Conservation (phyloP, 306 rosid genomes). For the Begonia loranthoides region DNA sequence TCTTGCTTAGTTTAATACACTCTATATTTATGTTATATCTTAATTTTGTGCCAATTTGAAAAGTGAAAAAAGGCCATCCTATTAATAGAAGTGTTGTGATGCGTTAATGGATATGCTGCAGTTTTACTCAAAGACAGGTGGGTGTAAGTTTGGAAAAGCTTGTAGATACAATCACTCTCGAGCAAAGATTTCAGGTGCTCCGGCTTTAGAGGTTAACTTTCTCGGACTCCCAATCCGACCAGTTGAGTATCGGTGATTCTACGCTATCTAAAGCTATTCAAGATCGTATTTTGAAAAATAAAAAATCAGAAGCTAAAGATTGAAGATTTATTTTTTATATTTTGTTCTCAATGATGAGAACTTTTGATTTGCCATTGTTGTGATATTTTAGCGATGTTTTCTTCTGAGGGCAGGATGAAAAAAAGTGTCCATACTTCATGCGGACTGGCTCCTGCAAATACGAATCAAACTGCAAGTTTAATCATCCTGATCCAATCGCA, state of each 20-base stretch:
- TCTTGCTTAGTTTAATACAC: background rate
- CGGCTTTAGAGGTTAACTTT: slow-evolving; percentile 55
- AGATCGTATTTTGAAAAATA: no score
- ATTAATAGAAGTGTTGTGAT: no score
- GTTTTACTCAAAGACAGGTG: slow-evolving; percentile 78
- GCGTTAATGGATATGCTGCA: slow-evolving; percentile 29
- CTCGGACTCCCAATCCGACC: slow-evolving; percentile 80
- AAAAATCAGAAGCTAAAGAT: no score
- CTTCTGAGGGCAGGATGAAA: slow-evolving; percentile 56
- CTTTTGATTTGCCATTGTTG: slow-evolving; percentile 1
- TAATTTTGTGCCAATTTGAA: slow-evolving; percentile 5
- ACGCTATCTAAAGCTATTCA: no score
- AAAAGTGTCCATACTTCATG: slow-evolving; percentile 85
- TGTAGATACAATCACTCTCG: slow-evolving; percentile 77
- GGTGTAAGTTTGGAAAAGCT: slow-evolving; percentile 71
- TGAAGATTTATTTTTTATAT: background rate
- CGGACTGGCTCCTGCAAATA: slow-evolving; percentile 90
- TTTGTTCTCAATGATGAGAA: background rate
- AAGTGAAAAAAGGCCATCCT: no score
- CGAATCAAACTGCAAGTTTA: slow-evolving; percentile 80
- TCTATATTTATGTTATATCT: slow-evolving; percentile 8
- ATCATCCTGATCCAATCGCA: slow-evolving; percentile 88
- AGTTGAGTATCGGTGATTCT: slow-evolving; percentile 21
- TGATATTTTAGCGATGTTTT: no score
- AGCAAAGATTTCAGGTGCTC: slow-evolving; percentile 21